Evolutionary conservation across 176 grass and related monocot species (phyloP).

Genomic region (Tillandsia fasciculata): DNA sequence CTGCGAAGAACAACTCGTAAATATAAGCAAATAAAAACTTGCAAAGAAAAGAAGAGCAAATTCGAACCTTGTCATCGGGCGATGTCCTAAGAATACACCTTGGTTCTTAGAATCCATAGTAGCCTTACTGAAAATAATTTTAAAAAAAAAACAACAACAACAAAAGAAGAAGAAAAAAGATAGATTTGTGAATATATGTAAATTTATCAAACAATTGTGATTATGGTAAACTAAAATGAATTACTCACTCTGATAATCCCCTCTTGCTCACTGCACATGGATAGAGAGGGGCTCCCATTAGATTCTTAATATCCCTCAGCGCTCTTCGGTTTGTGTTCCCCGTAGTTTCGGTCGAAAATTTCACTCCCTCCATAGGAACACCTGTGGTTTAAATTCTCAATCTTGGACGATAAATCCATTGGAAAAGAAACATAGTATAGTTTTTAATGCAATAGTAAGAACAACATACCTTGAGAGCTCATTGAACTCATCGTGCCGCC

Average conservation of each 20-base stretch:
- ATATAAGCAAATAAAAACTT: not conserved
- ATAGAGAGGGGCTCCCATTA: constrained; percentile 29
- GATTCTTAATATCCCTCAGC: constrained; percentile 52
- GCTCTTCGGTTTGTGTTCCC: constrained; percentile 37
- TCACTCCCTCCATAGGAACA: constrained; percentile 57
- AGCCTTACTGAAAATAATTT: constrained; percentile 29
- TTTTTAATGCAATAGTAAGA: not conserved
- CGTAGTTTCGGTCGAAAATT: constrained; percentile 12
- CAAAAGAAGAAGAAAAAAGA: not conserved
- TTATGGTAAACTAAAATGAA: not conserved
- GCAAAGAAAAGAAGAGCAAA: not conserved
- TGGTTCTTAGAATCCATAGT: constrained; percentile 24
- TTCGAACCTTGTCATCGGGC: constrained; percentile 44
- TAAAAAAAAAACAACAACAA: not conserved
- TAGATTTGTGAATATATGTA: not conserved
- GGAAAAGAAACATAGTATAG: not conserved
- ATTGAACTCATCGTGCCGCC: constrained; percentile 12
- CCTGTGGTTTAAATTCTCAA: constrained; percentile 15
- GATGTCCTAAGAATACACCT: constrained; percentile 12
- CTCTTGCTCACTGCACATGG: constrained; percentile 40
- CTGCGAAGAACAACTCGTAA: constrained; percentile 18
- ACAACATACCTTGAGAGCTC: constrained; percentile 19
- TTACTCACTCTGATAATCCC: constrained; percentile 44
- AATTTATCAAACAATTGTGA: not conserved
- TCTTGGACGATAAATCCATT: not conserved